Evolutionary conservation across 495 filamentous ascomycete species (phyloP), one percentile per base, ranked within the genome.

Genomic region (Penicillium psychrofluorescens): DNA sequence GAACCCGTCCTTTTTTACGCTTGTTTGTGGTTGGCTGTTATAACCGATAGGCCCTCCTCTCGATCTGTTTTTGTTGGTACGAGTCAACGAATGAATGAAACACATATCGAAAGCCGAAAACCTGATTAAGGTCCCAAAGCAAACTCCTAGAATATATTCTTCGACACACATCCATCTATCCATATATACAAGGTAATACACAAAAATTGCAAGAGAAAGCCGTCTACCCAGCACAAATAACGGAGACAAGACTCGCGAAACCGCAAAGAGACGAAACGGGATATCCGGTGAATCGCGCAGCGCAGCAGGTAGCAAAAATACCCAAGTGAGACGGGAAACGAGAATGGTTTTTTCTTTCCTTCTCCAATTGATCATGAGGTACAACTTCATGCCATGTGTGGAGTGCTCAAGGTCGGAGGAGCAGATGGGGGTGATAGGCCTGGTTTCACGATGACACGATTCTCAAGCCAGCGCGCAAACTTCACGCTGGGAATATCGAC

Each of bases 401-500:
- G 37, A 16, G 47, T 49, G n/a, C 38, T 45, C 30, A 43, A 38
- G 7, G 27, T 50, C 2, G 42, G 15, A 35, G 45, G 37, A 34
- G 39, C 29, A 22, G 22, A 4, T 3, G 2, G 22, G 22, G 22
- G 22, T 22, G 22, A 22, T 0, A 36, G 45, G 2, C 46, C 27
- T 7, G 48, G 45, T 29, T 64, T 62, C 2, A 55, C 44, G 16
- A 66, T 51, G 7, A 71, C 43, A 12, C 57, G 61, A 7, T 49
- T 61, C 56, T 81, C 77, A 10, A 81, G 41, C 62, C 64, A 76
- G 41, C 72, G 68, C 11, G 76, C 74, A 43, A 83, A 64, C 38
- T 62, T 70, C 5, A 81, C 77, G 36, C 78, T 72, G 9, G 71
- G 76, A n/a, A 67, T 65, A 49, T 83, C 80, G 8, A 84, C 72